Evolutionary conservation across 2,329 filamentous ascomycete genomes (phyloP), one percentile per base, ranked within the genome.

Genomic region (Aspergillus niger): DNA sequence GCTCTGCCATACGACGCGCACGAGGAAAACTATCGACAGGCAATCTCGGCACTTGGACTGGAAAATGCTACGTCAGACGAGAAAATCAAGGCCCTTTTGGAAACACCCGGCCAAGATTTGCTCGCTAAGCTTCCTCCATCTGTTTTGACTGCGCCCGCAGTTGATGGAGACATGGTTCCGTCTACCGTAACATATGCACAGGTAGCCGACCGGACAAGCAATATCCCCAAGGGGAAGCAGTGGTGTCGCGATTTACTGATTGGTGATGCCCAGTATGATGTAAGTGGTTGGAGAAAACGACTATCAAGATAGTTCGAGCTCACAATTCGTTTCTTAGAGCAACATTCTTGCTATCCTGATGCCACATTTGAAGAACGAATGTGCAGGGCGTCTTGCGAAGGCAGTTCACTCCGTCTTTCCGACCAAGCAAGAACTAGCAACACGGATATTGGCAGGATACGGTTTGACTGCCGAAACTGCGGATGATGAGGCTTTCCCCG

Each of bases 241-340:
- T 84, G 81, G 81, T 82, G 78, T 59, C 68, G 77, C 38, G 72
- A 74, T n/a, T 59, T 83, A 10, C 73, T 83, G 61, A 76, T 84
- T 41, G 82, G 82, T 15, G 78, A 83, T 60, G 79, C 79, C 22
- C 73, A 78, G 59, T 74, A 80, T 49, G 81, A 83, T 71, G 79
- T 80, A 70, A 66, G 75, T 70, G 22, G 30, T 22, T 3, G 38
- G 17, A 39, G 2, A 20, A 6, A 52, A 20, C n/a, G 38, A 36
- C 11, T 36, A 13, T 13, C 11, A 10, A 36, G 1, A 4, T 6
- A 36, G 11, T 13, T 15, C 11, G 32, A 36, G 13, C 11, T 36
- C 11, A 36, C 32, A 13, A 13, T 13, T 13, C 13, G 2, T 54
- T 11, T 55, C 52, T 6, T 50, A 74, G 72, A 52, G 65, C 6